phyloP scores from a whole-genome alignment of 2,329 filamentous ascomycete species.

The Hyphodiscus sp. region DNA sequence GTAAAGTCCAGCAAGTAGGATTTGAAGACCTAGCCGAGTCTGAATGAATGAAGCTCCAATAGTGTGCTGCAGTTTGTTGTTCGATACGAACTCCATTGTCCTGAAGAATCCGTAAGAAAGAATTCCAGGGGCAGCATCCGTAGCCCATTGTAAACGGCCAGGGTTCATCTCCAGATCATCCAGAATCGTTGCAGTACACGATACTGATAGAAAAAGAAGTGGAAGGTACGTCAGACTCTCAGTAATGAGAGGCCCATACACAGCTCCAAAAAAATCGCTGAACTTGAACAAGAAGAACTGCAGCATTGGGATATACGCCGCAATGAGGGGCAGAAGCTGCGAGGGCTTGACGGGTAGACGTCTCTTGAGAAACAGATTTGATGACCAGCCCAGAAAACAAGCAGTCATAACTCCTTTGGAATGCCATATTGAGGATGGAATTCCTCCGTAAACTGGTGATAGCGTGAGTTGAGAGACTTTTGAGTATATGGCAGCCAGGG shows the following conservation, averaged over 20 bases:
- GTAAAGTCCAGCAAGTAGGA: conserved; percentile 60
- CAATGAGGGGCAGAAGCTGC: conserved; percentile 62
- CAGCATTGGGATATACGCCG: conserved; percentile 65
- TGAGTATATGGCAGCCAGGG: conserved; percentile 57
- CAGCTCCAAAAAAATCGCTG: conserved; percentile 60
- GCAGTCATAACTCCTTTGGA: conserved; percentile 56
- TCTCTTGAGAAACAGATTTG: conserved; percentile 50
- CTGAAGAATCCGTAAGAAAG: conserved; percentile 61
- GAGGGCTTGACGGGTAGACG: conserved; percentile 43
- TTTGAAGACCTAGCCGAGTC: conserved; percentile 66
- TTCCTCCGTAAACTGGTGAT: conserved; percentile 82
- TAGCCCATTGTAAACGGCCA: conserved; percentile 47
- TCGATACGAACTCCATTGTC: conserved; percentile 31
- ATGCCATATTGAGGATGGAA: conserved; percentile 71
- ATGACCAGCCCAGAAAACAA: conserved; percentile 66
- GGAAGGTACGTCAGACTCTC: conserved; percentile 69
- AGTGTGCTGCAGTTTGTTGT: conserved; percentile 37
- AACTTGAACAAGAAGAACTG: conserved; percentile 66
- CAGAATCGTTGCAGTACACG: conserved; percentile 57
- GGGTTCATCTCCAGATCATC: conserved; percentile 52
- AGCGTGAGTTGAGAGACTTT: conserved; percentile 69
- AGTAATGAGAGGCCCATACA: conserved; percentile 67
- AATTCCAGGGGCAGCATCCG: conserved; percentile 59
- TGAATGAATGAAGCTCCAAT: conserved; percentile 59
- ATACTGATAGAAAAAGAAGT: conserved; percentile 55